phyloP scores from a whole-genome alignment of 2,329 filamentous ascomycete genomes.

The Tolypocladium endophyticum region DNA sequence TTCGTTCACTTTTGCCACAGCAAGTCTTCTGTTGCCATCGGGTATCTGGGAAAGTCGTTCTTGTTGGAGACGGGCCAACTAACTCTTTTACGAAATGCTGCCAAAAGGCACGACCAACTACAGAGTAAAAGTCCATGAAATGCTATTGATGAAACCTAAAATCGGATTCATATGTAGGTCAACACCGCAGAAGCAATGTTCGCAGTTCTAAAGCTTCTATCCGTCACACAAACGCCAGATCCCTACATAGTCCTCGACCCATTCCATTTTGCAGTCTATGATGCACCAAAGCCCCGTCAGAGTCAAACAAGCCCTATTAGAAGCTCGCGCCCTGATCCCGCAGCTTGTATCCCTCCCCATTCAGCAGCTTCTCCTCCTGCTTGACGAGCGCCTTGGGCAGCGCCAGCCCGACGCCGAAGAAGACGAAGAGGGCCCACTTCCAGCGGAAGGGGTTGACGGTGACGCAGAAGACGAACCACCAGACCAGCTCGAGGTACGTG shows the following conservation, averaged over 20 bases:
- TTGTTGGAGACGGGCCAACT: too few relatives aligned
- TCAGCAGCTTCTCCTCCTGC: constrained; percentile 51
- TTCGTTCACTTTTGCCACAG: too few relatives aligned
- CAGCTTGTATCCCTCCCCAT: constrained; percentile 31
- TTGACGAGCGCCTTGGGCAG: constrained; percentile 58
- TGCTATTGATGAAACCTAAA: too few relatives aligned
- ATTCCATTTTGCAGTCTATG: background rate
- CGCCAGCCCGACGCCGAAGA: constrained; percentile 60
- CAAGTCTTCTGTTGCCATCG: too few relatives aligned
- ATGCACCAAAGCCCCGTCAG: background rate
- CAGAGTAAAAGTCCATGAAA: too few relatives aligned
- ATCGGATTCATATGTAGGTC: too few relatives aligned
- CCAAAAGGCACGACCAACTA: too few relatives aligned
- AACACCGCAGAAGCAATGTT: too few relatives aligned
- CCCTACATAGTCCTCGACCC: background rate
- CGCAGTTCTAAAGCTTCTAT: background rate
- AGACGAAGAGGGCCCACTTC: constrained; percentile 82
- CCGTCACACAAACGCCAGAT: background rate
- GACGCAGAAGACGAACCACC: constrained; percentile 77
- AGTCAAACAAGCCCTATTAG: background rate
- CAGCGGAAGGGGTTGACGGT: constrained; percentile 75
- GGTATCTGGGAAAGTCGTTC: too few relatives aligned
- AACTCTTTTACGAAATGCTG: too few relatives aligned
- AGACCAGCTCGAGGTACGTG: constrained; percentile 74
- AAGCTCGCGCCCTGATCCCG: constrained; percentile 11